These are phyloP conservation scores for Forsythia suspensa DNA, from an alignment of 257 asterid genomes.

Conservation along the genomic window DNA sequence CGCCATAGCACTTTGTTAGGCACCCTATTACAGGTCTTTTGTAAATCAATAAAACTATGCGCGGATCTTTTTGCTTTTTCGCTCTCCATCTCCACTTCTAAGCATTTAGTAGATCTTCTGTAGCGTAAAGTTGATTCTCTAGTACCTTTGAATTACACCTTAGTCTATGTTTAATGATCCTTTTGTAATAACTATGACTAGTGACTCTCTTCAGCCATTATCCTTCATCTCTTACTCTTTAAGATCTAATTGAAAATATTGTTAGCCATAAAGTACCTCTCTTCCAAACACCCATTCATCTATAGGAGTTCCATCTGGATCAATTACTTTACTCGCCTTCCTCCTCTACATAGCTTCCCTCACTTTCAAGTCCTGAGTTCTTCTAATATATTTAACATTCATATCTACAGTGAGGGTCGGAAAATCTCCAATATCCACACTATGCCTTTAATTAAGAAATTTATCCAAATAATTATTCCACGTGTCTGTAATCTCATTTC, in stretches of 20 bases:
- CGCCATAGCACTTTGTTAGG: not conserved
- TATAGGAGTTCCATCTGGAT: not conserved
- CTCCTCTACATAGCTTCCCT: not conserved
- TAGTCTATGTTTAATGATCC: not conserved
- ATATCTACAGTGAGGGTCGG: not conserved
- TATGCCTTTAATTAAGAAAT: not conserved
- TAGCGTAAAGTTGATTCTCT: not conserved
- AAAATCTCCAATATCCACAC: not conserved
- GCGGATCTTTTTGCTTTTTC: not conserved
- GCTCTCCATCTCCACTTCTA: too few species aligned
- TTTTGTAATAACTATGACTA: not conserved
- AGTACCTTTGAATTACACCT: not conserved
- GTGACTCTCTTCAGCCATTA: not conserved
- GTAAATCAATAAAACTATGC: too few species aligned
- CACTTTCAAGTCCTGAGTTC: not conserved
- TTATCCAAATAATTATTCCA: not conserved
- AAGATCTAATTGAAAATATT: not conserved
- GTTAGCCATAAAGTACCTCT: not conserved
- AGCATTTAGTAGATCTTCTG: not conserved
- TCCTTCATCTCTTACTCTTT: not conserved
- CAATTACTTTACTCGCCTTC: too few species aligned
- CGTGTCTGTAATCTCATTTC: not conserved
- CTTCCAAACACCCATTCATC: not conserved
- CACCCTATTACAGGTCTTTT: not conserved
- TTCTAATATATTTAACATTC: not conserved